A percentile compares a stretch with the other conserved stretches of the same genome.
These are phyloP conservation scores for Spathaspora gorwiae DNA, from an alignment of 805 yeast species.

Conservation along the genomic window DNA sequence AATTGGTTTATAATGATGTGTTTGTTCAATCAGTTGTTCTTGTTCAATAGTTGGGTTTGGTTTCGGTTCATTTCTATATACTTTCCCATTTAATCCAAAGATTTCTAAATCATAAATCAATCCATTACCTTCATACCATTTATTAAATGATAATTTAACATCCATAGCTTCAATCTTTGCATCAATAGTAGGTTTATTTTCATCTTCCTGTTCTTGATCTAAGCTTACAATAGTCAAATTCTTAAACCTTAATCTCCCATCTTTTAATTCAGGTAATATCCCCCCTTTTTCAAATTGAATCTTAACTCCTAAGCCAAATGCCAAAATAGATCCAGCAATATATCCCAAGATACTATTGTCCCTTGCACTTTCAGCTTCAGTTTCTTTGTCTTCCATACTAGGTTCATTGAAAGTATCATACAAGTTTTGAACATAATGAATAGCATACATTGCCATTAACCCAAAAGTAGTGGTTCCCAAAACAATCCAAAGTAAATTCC, in stretches of 20 bases:
- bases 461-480: conserved; percentile 57
- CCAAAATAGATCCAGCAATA: conserved; percentile 31
- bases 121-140: conserved; percentile 56
- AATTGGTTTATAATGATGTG: conserved; percentile 10
- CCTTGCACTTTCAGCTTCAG: conserved; percentile 1
- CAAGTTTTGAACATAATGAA: conserved; percentile 33
- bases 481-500: conserved; percentile 50
- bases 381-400: conserved; percentile 2
- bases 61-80: conserved; percentile 10
- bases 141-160: conserved; percentile 44
- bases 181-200: conserved; percentile 15
- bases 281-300: conserved; percentile 35
- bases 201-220: conserved; percentile 6
- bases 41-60: conserved; percentile 3
- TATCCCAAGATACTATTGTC: conserved; percentile 29
- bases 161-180: conserved; percentile 41
- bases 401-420: conserved; percentile 13
- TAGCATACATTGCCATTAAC: conserved; percentile 41
- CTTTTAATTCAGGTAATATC: conserved; percentile 41
- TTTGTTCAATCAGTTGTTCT: neutral
- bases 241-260: conserved; percentile 46
- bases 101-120: conserved; percentile 46
- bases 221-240: conserved; percentile 26
- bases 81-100: conserved; percentile 43
- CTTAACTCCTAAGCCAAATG: conserved; percentile 35